Evolutionary conservation across 2,329 filamentous ascomycete species (phyloP).

Genomic region (Arachnopeziza araneosa): DNA sequence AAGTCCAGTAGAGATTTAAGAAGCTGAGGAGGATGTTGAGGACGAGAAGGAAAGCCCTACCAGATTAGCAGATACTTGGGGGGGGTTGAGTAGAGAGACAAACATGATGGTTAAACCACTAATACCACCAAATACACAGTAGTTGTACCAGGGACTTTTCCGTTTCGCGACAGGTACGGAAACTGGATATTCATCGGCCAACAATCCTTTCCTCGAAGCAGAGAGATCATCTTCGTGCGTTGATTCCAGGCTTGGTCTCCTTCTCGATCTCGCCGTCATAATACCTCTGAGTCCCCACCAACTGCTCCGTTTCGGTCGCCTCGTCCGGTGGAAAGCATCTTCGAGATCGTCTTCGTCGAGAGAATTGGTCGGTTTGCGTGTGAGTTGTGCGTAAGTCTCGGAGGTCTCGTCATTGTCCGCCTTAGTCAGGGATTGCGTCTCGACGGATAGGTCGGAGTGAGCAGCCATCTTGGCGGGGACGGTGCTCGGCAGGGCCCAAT

Average conservation of each 20-base stretch:
- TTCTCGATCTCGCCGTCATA: conserved; percentile 7
- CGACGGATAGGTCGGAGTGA: background rate
- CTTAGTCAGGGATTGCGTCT: conserved; percentile 6
- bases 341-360: conserved; percentile 5
- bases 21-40: conserved; percentile 31
- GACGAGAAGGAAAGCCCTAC: conserved; percentile 31
- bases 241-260: conserved; percentile 9
- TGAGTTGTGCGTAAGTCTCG: conserved; percentile 1
- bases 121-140: conserved; percentile 33
- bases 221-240: background rate
- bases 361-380: background rate
- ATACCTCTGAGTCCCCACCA: conserved; percentile 6
- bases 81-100: conserved; percentile 12
- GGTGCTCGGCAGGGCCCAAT: conserved; percentile 12
- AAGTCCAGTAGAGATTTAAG: conserved; percentile 28
- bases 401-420: conserved; percentile 4
- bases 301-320: background rate
- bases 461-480: background rate
- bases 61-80: background rate
- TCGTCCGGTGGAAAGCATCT: conserved; percentile 9
- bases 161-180: conserved; percentile 1
- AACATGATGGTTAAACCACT: conserved; percentile 34
- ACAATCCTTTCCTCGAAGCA: conserved; percentile 5
- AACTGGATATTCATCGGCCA: background rate
- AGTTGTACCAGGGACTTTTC: conserved; percentile 23